These are phyloP conservation scores for Atkinsonella texensis DNA, from an alignment of 2,329 filamentous ascomycete genomes.

Conservation along the genomic window DNA sequence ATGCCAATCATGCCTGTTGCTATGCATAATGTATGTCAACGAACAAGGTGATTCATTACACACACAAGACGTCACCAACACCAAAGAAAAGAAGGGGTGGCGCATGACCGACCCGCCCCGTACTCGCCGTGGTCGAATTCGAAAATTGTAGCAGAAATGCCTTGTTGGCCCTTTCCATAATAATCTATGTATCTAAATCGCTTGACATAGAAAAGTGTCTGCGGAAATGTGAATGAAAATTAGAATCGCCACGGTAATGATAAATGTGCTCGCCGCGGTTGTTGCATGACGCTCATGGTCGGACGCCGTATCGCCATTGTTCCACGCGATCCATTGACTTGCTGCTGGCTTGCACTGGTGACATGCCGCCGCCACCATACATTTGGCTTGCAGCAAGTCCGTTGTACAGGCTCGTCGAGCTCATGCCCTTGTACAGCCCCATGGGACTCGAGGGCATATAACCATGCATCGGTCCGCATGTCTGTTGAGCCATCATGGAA, in stretches of 20 bases:
- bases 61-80: not conserved
- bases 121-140: too few species aligned
- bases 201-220: too few species aligned
- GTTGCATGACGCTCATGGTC: constrained; percentile 14
- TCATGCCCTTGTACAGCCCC: constrained; percentile 6
- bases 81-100: not conserved
- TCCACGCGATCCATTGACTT: constrained; percentile 25
- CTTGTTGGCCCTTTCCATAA: too few species aligned
- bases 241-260: not conserved
- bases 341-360: constrained; percentile 15
- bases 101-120: not conserved
- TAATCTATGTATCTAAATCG: too few species aligned
- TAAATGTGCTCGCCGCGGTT: not conserved
- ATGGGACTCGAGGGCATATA: constrained; percentile 10
- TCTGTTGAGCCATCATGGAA: constrained; percentile 9
- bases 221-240: not conserved
- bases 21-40: not conserved
- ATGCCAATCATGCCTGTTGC: not conserved
- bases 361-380: constrained; percentile 18
- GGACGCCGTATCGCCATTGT: constrained; percentile 30
- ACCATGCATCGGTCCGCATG: constrained; percentile 15
- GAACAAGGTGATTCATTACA: not conserved
- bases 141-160: too few species aligned
- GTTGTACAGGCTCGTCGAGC: constrained; percentile 12
- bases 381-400: constrained; percentile 11